phyloP scores from a whole-genome alignment of 768 basidiomycete species.

The Serendipita sp. region DNA sequence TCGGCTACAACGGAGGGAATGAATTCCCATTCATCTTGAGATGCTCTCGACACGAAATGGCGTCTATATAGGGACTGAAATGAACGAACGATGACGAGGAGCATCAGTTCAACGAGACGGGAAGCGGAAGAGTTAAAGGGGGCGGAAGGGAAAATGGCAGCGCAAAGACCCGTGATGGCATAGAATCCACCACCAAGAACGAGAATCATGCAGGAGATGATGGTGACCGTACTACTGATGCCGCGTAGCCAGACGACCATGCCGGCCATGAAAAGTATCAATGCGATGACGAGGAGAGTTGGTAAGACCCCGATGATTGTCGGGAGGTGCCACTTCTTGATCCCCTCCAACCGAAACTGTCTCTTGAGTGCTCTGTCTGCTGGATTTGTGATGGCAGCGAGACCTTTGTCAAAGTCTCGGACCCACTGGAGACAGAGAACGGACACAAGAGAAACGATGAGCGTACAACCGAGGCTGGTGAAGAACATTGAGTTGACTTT shows the following conservation, averaged over 20 bases:
- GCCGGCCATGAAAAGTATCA: slow-evolving; percentile 12
- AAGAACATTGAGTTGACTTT: neutral
- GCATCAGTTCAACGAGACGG: neutral
- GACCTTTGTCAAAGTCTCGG: neutral
- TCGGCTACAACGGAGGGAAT: too few species aligned
- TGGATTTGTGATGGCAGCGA: neutral
- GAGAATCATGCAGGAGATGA: slow-evolving; percentile 5
- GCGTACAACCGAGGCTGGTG: neutral
- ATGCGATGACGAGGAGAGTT: slow-evolving; percentile 8
- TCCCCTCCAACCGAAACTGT: neutral
- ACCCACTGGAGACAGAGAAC: neutral
- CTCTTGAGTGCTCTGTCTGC: neutral
- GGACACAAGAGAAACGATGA: neutral
- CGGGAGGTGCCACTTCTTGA: neutral
- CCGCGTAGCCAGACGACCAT: slow-evolving; percentile 10
- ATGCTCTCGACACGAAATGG: too few species aligned
- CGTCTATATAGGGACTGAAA: too few species aligned
- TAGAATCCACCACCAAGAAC: neutral
- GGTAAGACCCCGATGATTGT: too few species aligned
- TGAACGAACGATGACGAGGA: too few species aligned
- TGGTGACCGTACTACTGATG: slow-evolving; percentile 7
- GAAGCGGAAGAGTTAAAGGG: neutral
- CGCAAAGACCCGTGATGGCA: neutral
- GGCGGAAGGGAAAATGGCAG: neutral
- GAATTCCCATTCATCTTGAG: too few species aligned